Percentiles rank a stretch among this genome's conserved stretches.
Evolutionary conservation across 768 basidiomycete genomes (phyloP).

Genomic region (Lepiota brunneoincarnata): DNA sequence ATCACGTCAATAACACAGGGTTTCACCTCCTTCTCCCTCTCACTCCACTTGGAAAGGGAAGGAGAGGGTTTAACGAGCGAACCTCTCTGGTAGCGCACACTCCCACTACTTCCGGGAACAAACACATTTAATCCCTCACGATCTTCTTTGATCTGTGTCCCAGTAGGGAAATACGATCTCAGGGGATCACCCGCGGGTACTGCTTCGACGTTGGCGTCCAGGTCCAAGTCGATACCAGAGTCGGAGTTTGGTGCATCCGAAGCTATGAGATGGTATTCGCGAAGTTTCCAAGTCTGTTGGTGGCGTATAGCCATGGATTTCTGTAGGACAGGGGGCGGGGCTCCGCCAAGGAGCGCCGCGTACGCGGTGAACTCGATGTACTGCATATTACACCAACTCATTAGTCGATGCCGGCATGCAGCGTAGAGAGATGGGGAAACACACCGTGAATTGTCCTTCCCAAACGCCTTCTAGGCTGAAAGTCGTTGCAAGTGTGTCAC

Average conservation of each 20-base stretch:
- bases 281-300: constrained; percentile 86
- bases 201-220: constrained; percentile 26
- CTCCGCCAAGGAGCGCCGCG: constrained; percentile 70
- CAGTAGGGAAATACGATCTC: constrained; percentile 56
- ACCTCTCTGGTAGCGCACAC: constrained; percentile 30
- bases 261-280: constrained; percentile 63
- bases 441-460: constrained; percentile 77
- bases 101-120: constrained; percentile 36
- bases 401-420: not conserved
- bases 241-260: constrained; percentile 25
- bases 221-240: constrained; percentile 31
- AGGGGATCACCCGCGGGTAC: constrained; percentile 60
- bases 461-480: constrained; percentile 69
- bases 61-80: not conserved
- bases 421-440: constrained; percentile 20
- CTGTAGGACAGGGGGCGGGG: constrained; percentile 61
- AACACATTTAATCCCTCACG: constrained; percentile 44
- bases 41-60: constrained; percentile 4
- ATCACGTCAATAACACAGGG: constrained; percentile 48
- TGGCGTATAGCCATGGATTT: constrained; percentile 78
- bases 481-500: constrained; percentile 5
- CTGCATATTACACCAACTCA: constrained; percentile 31
- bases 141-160: constrained; percentile 46
- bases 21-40: constrained; percentile 16
- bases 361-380: constrained; percentile 87